Percentiles rank a stretch among this genome's conserved stretches.
These are phyloP conservation scores for Synchytrium microbalum DNA, from an alignment of 371 early-diverging fungal genomes.

Conservation along the genomic window DNA sequence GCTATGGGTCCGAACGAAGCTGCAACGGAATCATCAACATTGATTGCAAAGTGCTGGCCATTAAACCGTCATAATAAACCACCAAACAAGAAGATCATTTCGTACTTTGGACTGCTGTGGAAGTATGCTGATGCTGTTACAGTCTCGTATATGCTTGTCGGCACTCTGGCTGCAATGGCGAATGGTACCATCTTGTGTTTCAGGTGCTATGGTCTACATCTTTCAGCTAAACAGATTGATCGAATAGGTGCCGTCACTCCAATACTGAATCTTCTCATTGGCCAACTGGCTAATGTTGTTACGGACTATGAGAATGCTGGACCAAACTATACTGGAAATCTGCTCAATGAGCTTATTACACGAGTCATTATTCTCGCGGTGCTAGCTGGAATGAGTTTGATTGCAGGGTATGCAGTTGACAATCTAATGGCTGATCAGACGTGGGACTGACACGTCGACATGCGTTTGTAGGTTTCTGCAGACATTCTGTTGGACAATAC, in stretches of 20 bases:
- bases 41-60: slow-evolving; percentile 1
- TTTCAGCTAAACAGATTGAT: too few relatives aligned
- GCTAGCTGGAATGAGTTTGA: neutral
- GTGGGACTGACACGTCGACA: neutral
- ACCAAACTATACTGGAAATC: neutral
- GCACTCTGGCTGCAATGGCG: neutral
- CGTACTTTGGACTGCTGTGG: neutral
- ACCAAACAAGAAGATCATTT: neutral
- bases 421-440: too few relatives aligned
- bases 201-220: too few relatives aligned
- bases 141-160: neutral
- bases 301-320: neutral
- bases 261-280: neutral
- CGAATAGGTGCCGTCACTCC: neutral
- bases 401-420: neutral
- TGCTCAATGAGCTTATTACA: neutral
- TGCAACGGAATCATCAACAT: too few relatives aligned
- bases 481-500: slow-evolving; percentile 40
- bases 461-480: slow-evolving; percentile 7
- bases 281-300: neutral
- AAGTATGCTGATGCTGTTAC: neutral
- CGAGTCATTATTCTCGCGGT: neutral
- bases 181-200: too few relatives aligned
- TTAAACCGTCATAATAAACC: neutral
- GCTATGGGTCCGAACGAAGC: too few relatives aligned